These are phyloP conservation scores for Nicotiana paniculata DNA, from an alignment of 257 asterid genomes.

Conservation along the genomic window DNA sequence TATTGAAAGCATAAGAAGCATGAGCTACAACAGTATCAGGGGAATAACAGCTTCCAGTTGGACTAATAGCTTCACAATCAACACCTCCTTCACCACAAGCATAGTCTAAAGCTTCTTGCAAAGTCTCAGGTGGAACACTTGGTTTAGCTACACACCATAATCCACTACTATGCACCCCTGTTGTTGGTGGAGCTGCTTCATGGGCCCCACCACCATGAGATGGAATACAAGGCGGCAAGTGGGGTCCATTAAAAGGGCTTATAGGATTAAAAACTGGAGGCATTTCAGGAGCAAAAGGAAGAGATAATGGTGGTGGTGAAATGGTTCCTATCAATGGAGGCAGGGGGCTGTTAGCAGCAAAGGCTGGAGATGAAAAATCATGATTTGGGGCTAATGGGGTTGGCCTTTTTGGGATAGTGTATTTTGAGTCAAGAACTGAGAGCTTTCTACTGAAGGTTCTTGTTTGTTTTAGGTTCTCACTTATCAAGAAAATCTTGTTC, in stretches of 20 bases:
- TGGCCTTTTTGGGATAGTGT: conserved; percentile 42
- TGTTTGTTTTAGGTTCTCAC: conserved; percentile 1
- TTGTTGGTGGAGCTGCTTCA: conserved; percentile 22
- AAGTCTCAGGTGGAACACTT: conserved; percentile 70
- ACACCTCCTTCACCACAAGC: conserved; percentile 92
- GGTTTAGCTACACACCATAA: conserved; percentile 97
- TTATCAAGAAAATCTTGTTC: conserved; percentile 21
- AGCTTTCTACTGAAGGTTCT: conserved; percentile 50
- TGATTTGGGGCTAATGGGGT: conserved; percentile 37
- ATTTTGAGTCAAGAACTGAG: conserved; percentile 26
- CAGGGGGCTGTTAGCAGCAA: conserved; percentile 45
- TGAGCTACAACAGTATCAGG: conserved; percentile 74
- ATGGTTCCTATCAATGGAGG: conserved; percentile 66
- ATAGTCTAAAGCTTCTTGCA: conserved; percentile 75
- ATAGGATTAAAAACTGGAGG: conserved; percentile 39
- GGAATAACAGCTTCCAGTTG: conserved; percentile 55
- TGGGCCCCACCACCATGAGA: conserved; percentile 25
- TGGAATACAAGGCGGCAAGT: conserved; percentile 72
- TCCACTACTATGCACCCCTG: conserved; percentile 18
- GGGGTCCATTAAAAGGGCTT: conserved; percentile 52
- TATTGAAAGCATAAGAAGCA: conserved; percentile 89
- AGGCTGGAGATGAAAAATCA: conserved; percentile 23
- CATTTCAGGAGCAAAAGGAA: conserved; percentile 31
- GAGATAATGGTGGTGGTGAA: conserved; percentile 35
- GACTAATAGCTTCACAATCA: conserved; percentile 66